Percentiles rank a stretch among this genome's conserved stretches.
These are phyloP conservation scores for Medicago ruthenica DNA, from an alignment of 306 rosid genomes.

Conservation along the genomic window DNA sequence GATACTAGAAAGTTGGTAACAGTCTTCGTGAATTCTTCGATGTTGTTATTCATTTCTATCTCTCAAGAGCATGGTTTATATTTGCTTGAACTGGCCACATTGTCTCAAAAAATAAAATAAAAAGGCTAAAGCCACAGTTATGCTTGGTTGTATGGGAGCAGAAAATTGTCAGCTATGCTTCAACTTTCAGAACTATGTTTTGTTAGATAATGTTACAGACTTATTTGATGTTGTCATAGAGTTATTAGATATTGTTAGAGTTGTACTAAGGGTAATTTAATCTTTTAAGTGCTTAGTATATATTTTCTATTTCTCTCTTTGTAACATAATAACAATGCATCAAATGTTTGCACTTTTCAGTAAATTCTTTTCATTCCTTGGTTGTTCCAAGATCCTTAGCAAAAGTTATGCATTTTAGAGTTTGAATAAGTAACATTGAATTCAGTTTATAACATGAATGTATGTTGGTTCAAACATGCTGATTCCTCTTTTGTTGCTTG, in stretches of 20 bases:
- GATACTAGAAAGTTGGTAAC: background rate
- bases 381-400: background rate
- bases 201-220: background rate
- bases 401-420: background rate
- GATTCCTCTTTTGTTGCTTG: conserved; percentile 25
- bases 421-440: conserved; percentile 3
- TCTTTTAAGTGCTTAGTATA: background rate
- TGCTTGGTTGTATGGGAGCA: too few relatives aligned
- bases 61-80: too few relatives aligned
- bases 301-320: background rate
- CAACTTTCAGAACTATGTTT: too few relatives aligned
- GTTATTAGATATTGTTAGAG: background rate
- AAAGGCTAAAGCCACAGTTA: too few relatives aligned
- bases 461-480: background rate
- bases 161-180: background rate
- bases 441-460: conserved; percentile 8
- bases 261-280: background rate
- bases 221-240: background rate
- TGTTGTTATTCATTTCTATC: background rate
- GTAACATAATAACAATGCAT: background rate
- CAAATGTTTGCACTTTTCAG: background rate
- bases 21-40: background rate
- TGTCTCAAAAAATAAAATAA: too few relatives aligned
- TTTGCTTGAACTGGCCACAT: background rate
- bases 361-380: background rate